Evolutionary conservation across 192 early-diverging fungal genomes (phyloP).

Genomic region (Umbelopsis isabellina): DNA sequence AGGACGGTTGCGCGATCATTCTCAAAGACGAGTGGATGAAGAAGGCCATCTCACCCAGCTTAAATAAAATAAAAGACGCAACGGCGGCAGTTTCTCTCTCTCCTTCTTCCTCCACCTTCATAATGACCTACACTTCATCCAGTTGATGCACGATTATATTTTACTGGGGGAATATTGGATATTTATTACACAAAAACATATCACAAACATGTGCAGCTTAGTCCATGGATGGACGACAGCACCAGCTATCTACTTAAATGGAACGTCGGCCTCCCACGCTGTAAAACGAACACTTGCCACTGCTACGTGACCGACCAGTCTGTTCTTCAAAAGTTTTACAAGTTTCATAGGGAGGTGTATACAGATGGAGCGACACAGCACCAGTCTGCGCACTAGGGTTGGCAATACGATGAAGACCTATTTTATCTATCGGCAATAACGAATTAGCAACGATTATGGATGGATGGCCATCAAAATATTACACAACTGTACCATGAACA

Average conservation of each 20-base stretch:
- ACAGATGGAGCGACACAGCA: slow-evolving; percentile 89
- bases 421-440: slow-evolving; percentile 55
- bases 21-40: slow-evolving; percentile 18
- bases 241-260: background rate
- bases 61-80: background rate
- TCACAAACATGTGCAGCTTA: too few relatives aligned
- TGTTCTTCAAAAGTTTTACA: slow-evolving; percentile 85
- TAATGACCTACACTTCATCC: background rate
- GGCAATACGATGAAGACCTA: slow-evolving; percentile 83
- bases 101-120: slow-evolving; percentile 1
- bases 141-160: background rate
- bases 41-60: background rate
- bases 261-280: slow-evolving; percentile 50
- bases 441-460: slow-evolving; percentile 1
- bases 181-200: too few relatives aligned
- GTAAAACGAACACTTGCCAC: slow-evolving; percentile 65
- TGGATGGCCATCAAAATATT: background rate
- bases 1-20: slow-evolving; percentile 16
- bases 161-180: background rate
- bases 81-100: background rate
- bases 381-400: slow-evolving; percentile 60
- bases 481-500: slow-evolving; percentile 64
- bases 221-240: too few relatives aligned
- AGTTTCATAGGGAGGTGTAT: slow-evolving; percentile 83
- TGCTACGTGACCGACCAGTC: slow-evolving; percentile 65